Base-by-base conservation (phyloP, 2,329 filamentous ascomycete species). In the Aspergillus fumigatus region DNA sequence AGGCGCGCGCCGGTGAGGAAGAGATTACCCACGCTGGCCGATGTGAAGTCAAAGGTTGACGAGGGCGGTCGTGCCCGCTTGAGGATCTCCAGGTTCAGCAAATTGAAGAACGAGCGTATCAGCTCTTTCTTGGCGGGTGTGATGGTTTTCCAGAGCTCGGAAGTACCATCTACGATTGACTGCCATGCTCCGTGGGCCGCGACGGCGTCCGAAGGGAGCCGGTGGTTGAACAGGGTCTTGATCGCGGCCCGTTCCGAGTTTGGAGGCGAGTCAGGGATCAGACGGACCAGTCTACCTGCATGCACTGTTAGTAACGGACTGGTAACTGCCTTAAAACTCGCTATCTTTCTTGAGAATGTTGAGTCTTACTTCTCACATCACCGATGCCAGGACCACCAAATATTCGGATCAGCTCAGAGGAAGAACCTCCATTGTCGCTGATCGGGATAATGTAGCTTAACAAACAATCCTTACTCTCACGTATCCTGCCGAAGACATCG, bases 361-460 rank as follows among this genome's bases (percentile, higher is more conserved):
- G 43, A 38, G 48, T 19, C 82, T 62, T 76, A 88, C 87, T 90
- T 70, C 89, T 80, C 26, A 92, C 83, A 75, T 92, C 89, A 55
- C 89, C 89, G 67, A 92, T 81, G 2, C 93, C 93, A 62, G 93
- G 93, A 1, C 94, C 94, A 14, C 93, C 94, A 75, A 97, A 94
- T 38, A 97, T 92, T 38, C 94, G 84, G 63, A 97, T 96, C 67
- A 97, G 79, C 77, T 97, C 93, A 48, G 90, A 96, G 2, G 92
- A 95, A 65, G 90, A 95, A 41, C 93, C 93, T 50, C 93, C 93
- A 74, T 97, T 97, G 76, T 97, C 93, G 62, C 89, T 94, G 70
- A 97, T 96, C 38, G 93, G 93, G 52, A 97, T 96, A 57, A 97
- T 86, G 73, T 96, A 95, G 74, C 85, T 90, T 45, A 95, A 76